Evolutionary conservation across 768 basidiomycete species (phyloP).

Genomic region (Neoboletus magnificus): DNA sequence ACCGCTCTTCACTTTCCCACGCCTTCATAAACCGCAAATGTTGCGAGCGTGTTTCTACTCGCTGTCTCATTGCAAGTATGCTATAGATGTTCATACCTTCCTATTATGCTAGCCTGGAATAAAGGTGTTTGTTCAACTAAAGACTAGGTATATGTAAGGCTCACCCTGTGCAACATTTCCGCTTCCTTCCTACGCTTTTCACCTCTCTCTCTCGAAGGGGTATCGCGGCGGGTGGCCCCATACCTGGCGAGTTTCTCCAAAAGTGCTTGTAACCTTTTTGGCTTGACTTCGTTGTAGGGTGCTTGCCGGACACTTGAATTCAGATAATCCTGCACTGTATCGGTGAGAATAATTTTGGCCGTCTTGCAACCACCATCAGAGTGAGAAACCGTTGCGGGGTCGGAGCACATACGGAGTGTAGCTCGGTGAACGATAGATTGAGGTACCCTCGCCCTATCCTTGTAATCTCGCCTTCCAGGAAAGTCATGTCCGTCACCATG

Average conservation of each 20-base stretch:
- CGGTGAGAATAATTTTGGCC: constrained; percentile 65
- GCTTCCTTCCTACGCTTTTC: constrained; percentile 76
- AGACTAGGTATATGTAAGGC: constrained; percentile 15
- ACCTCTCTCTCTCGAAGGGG: constrained; percentile 56
- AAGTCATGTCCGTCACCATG: constrained; percentile 80
- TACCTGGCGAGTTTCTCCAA: constrained; percentile 77
- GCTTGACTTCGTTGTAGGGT: constrained; percentile 62
- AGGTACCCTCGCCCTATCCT: constrained; percentile 71
- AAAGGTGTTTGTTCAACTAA: constrained; percentile 3
- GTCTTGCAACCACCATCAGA: constrained; percentile 44
- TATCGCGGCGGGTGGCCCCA: constrained; percentile 60
- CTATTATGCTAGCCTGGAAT: constrained; percentile 3
- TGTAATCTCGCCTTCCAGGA: constrained; percentile 84
- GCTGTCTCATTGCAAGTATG: constrained; percentile 14
- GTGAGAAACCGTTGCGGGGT: background rate
- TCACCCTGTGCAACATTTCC: constrained; percentile 66
- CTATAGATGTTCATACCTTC: constrained; percentile 19
- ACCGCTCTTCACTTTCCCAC: constrained; percentile 23
- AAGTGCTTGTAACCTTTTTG: constrained; percentile 67
- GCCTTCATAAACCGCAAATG: constrained; percentile 5
- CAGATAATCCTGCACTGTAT: constrained; percentile 77
- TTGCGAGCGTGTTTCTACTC: constrained; percentile 5
- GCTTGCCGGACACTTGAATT: constrained; percentile 65
- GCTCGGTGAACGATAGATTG: constrained; percentile 68
- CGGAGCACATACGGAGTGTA: constrained; percentile 60